Base-by-base conservation (phyloP, 257 asterid species). In the Solanum chmielewskii region DNA sequence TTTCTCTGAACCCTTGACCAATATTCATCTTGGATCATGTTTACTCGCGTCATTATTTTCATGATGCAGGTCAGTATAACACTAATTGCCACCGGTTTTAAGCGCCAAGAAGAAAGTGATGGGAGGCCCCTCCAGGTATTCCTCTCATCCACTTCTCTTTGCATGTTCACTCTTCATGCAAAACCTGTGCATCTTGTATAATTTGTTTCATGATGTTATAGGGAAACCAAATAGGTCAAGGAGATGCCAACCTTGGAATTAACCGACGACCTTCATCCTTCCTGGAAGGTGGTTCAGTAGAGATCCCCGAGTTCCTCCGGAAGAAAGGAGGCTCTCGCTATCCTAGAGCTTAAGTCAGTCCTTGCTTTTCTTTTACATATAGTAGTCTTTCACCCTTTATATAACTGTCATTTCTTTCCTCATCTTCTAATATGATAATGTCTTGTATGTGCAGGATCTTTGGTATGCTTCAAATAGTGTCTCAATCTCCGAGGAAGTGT, bases 61-160 rank as follows among this genome's bases (percentile, higher is more conserved):
- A 47, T 27, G 84, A 47, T 80, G 77, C 94, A 96, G 98, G 94
- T 96, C 69, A 94, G 98, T 93, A 95, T 96, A 88, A 96, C 99
- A 44, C 83, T 96, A 88, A 96, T 96, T 42, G 98, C 99, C 85
- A 96, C 99, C 74, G 99, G 99, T 74, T 96, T 96, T 86, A 95
- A 96, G 92, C 96, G 99, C 39, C 99, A 93, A 93, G 97, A 96
- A 91, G 98, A 80, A 80, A 80, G 93, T 83, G 99, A 95, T 4
- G 93, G 93, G 62, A 92, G 94, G 88, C 85, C 95, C 35, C 86
- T 89, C 89, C 98, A 94, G 99, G 99, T 95, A 91, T 76, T 74
- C 18, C 60, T 44, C 86, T 80, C 68, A 27, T 80, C 25, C 9
- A 16, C 25, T 4, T 80, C 44, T 87, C 60, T 52, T 16, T 69